Conservation (phyloP, 2,329 filamentous ascomycete genomes). For the Penicillium sclerotigenum region DNA sequence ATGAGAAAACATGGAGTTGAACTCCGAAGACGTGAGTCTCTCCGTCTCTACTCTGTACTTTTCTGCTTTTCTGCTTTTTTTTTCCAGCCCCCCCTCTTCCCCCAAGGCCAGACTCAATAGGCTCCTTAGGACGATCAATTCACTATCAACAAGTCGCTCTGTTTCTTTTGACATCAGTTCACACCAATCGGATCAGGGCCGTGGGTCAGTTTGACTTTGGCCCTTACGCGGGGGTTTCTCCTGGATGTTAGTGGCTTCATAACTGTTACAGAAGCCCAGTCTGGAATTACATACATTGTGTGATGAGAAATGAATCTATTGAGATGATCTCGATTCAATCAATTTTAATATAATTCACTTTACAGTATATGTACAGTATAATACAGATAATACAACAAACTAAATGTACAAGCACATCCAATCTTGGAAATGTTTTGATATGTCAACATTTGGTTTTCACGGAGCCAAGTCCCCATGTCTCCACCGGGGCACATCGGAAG, state of each 20-base stretch:
- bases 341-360: too few species aligned
- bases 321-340: neutral
- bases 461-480: neutral
- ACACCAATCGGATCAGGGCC: constrained; percentile 1
- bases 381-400: too few species aligned
- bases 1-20: neutral
- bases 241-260: neutral
- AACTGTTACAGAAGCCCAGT: neutral
- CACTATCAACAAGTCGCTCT: neutral
- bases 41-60: too few species aligned
- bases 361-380: too few species aligned
- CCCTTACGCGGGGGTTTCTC: constrained; percentile 2
- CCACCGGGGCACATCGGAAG: neutral
- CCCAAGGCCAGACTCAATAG: neutral
- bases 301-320: neutral
- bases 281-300: too few species aligned
- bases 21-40: neutral
- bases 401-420: too few species aligned
- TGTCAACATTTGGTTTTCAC: neutral
- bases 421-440: neutral
- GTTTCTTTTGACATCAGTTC: neutral
- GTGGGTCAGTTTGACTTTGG: neutral
- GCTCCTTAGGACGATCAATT: constrained; percentile 4
- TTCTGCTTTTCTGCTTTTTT: too few species aligned
- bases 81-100: constrained; percentile 2